Evolutionary conservation across 192 early-diverging fungal species (phyloP).

Genomic region (Coemansia sp.): DNA sequence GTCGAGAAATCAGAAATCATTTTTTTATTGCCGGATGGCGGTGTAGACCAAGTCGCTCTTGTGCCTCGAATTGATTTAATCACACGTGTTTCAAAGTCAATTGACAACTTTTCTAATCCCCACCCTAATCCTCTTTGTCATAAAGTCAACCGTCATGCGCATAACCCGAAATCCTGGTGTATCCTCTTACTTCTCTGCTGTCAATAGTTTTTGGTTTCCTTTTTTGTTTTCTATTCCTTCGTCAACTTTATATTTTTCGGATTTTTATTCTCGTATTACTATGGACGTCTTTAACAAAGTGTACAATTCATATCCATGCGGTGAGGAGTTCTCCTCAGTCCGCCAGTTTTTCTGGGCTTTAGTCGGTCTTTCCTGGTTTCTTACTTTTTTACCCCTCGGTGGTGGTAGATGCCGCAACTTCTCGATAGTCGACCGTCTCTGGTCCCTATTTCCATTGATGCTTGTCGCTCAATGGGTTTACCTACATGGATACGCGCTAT

Average conservation of each 20-base stretch:
- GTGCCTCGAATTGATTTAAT: no score
- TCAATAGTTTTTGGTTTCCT: no score
- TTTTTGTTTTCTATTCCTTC: background rate
- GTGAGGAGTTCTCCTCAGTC: slow-evolving; percentile 10
- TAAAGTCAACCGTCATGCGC: background rate
- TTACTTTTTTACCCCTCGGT: slow-evolving; percentile 27
- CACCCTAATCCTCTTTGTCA: background rate
- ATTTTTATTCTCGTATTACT: background rate
- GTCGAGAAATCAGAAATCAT: background rate
- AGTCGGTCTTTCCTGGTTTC: slow-evolving; percentile 11
- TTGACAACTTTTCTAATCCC: background rate
- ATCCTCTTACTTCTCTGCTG: no score
- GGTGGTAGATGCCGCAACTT: slow-evolving; percentile 38
- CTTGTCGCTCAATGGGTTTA: slow-evolving; percentile 64
- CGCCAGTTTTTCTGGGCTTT: slow-evolving; percentile 35
- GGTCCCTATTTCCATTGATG: slow-evolving; percentile 73
- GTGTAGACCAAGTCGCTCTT: no score
- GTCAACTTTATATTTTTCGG: background rate
- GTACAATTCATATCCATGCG: slow-evolving; percentile 6
- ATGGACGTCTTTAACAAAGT: background rate
- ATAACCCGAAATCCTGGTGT: background rate
- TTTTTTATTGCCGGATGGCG: no score
- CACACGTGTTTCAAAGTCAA: background rate
- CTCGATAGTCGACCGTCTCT: slow-evolving; percentile 73
- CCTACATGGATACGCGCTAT: slow-evolving; percentile 18